Base-by-base conservation (phyloP, 106 monocot genomes). In the Dendrobium catenatum region DNA sequence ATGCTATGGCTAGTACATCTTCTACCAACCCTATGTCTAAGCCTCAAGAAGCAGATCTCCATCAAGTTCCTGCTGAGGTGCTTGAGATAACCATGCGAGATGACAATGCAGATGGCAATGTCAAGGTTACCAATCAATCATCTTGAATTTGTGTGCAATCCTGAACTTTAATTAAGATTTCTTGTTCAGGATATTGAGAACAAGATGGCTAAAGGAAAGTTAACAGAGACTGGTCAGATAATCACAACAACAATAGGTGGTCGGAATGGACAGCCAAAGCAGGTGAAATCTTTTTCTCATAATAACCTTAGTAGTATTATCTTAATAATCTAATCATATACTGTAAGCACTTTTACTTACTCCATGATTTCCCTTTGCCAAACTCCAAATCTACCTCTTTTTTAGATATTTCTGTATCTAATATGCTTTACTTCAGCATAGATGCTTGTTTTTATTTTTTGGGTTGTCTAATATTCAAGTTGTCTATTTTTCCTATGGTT, bases 181-280 rank as follows among this genome's bases (percentile, higher is more conserved):
- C 74, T 8, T 74, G 26, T 83, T 42, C 73, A 95, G 95, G 85
- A 87, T 51, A 15, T 55, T n/a, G 91, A 90, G 72, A 67, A 81
- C 58, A 42, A 88, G 78, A 82, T 80, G 74, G 43, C 86, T 27
- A 90, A 84, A 86, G 91, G 87, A 27, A 89, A 95, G 79, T 91
- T 87, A 77, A 88, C 89, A 1, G 90, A 91, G 77, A 80, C 93
- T 17, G 93, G 93, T 24, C 95, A 93, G 79, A 88, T 95, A 77
- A 93, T 95, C 77, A 75, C 85, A 56, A 93, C 95, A 40, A 91
- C 89, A 59, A 76, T 95, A 24, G 93, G 93, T 80, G 95, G 93
- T 20, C 78, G 84, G 64, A 91, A 93, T 86, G 93, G 95, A 1
- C 91, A 91, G 73, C 90, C 90, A 73, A 95, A 93, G 42, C 93